Percentiles rank a stretch among this genome's conserved stretches.
phyloP scores from a whole-genome alignment of 1,284 basidiomycete species.

The Melampsora americana region DNA sequence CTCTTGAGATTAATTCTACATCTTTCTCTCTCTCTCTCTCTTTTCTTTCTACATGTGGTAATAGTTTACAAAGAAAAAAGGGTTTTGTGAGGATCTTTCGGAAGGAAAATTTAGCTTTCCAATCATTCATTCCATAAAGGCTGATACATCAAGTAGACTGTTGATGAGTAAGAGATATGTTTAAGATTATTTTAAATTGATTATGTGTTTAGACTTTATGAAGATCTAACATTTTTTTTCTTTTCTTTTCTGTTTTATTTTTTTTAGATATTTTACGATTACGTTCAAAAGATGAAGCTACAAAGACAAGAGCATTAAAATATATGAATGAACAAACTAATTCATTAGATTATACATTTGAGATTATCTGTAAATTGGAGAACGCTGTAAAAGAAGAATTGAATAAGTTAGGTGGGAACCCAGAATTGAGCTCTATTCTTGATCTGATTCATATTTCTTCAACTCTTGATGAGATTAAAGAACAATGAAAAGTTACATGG shows the following conservation, averaged over 20 bases:
- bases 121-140: constrained; percentile 79
- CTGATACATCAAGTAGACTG: constrained; percentile 69
- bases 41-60: no score
- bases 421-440: constrained; percentile 58
- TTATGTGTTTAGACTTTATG: neutral
- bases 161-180: constrained; percentile 65
- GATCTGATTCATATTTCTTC: constrained; percentile 51
- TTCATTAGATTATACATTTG: no score
- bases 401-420: constrained; percentile 63
- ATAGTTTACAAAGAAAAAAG: constrained; percentile 85
- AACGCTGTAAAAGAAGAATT: constrained; percentile 62
- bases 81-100: constrained; percentile 92
- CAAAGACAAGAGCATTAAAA: constrained; percentile 71
- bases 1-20: neutral
- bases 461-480: no score
- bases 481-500: no score
- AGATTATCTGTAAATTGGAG: no score
- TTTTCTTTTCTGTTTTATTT: no score
- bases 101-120: constrained; percentile 89
- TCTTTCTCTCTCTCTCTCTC: no score
- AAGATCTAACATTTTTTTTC: neutral
- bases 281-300: constrained; percentile 70
- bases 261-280: constrained; percentile 77
- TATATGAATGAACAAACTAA: no score
- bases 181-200: neutral